Base-by-base conservation (phyloP, 1,139 yeast genomes). In the Protomyces inouyei region DNA sequence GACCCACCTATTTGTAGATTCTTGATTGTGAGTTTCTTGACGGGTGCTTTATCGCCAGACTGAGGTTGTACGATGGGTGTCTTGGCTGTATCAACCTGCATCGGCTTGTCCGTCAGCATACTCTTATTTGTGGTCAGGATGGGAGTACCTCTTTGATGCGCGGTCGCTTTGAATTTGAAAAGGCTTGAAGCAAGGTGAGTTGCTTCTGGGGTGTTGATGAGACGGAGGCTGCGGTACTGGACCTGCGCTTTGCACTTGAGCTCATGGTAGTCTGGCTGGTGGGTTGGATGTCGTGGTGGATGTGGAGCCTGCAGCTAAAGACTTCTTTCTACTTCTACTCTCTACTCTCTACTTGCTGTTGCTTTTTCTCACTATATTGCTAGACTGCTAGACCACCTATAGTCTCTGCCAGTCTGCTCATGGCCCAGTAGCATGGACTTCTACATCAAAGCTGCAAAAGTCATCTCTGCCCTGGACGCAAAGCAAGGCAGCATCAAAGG, bases 401-500 rank as follows among this genome's bases (percentile, higher is more conserved):
- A 28, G 5, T 28, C 32, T 1, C 32, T 28, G 8, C 8, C 32
- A 28, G 23, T 9, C 8, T 6, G 32, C 32, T 28, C 32, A 28
- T 28, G 32, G 32, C 8, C 5, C 32, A 5, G 8, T 37, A 37
- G 16, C 16, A 66, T 66, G 68, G 65, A 66, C 55, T 56, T 66
- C 43, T 66, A 66, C 65, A 54, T 57, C 25, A 54, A 61, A 38
- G 68, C 64, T 14, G 63, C 64, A 14, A 53, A 43, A 5, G 52
- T 66, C 3, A 59, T 66, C 14, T 25, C 52, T 14, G 52, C 61
- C n/a, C 61, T 66, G 46, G 57, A 60, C 35, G 54, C 57, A n/a
- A 66, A 55, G 28, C 55, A 59, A 16, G 68, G 68, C 14, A 57
- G 65, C 56, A 56, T 66, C 51, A 61, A 66, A 48, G 60, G 64